phyloP scores from a whole-genome alignment of 805 yeast species.

The Metschnikowia continentalis region DNA sequence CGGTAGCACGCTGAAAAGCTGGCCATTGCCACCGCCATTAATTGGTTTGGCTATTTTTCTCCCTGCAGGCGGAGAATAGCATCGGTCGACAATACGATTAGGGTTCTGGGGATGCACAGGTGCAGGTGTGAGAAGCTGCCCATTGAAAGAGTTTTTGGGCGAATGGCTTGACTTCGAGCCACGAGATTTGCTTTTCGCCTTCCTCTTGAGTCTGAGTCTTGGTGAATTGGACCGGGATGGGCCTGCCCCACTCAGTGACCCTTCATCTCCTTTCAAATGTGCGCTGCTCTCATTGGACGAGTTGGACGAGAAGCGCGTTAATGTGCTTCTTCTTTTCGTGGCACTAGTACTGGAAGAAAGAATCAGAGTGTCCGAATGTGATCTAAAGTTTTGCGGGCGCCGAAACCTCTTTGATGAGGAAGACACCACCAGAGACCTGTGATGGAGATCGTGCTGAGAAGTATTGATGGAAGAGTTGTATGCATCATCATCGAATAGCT shows the following conservation, averaged over 20 bases:
- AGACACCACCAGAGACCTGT: constrained; percentile 14
- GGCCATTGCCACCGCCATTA: background rate
- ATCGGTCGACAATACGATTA: background rate
- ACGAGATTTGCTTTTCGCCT: constrained; percentile 7
- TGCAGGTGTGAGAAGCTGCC: constrained; percentile 7
- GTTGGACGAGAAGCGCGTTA: constrained; percentile 34
- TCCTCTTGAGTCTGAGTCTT: constrained; percentile 11
- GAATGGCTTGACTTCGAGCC: constrained; percentile 2
- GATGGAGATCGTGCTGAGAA: constrained; percentile 25
- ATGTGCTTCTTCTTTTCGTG: constrained; percentile 24
- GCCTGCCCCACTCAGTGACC: background rate
- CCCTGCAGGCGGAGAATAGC: constrained; percentile 3
- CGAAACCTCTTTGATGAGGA: constrained; percentile 15
- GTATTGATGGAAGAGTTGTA: constrained; percentile 38
- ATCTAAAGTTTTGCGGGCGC: constrained; percentile 32
- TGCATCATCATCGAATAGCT: constrained; percentile 31
- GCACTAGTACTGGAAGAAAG: constrained; percentile 28
- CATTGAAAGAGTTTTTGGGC: constrained; percentile 1
- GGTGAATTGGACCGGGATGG: constrained; percentile 8
- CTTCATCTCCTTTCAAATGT: constrained; percentile 8
- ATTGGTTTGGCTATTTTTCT: background rate
- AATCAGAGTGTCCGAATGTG: constrained; percentile 35
- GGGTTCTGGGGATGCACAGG: constrained; percentile 7
- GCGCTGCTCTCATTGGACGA: constrained; percentile 34
- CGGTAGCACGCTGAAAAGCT: background rate